Evolutionary conservation across 148 eudicot species (phyloP).

Genomic region (Cornus controversa): DNA sequence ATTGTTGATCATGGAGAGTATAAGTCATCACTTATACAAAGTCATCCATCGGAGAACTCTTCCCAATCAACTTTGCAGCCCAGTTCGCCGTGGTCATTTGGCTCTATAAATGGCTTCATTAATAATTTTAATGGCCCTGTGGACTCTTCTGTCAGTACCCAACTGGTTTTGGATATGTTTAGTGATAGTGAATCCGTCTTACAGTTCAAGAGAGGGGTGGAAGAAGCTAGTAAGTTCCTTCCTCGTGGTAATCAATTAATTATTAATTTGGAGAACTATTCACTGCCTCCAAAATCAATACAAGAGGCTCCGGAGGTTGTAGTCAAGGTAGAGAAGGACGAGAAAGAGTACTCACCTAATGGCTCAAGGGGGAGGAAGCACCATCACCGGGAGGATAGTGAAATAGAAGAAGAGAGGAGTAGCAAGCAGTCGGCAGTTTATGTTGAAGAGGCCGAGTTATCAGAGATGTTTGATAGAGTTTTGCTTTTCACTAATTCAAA

Average conservation of each 20-base stretch:
- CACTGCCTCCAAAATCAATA: constrained; percentile 20
- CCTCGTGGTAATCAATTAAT: constrained; percentile 29
- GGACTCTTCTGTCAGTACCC: not conserved
- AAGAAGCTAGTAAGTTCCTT: constrained; percentile 49
- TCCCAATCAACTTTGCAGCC: not conserved
- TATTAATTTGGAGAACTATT: constrained; percentile 26
- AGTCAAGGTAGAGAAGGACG: constrained; percentile 11
- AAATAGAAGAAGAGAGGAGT: constrained; percentile 32
- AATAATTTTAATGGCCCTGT: not conserved
- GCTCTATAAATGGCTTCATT: not conserved
- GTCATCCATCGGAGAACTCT: not conserved
- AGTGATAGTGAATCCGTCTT: constrained; percentile 11
- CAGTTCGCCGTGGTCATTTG: not conserved
- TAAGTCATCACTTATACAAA: not conserved
- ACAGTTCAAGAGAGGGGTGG: constrained; percentile 51
- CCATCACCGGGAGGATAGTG: constrained; percentile 33
- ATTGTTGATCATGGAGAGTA: constrained; percentile 3
- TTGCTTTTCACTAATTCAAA: constrained; percentile 35
- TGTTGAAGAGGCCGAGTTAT: constrained; percentile 43
- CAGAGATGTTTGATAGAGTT: constrained; percentile 61
- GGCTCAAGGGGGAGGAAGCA: constrained; percentile 34
- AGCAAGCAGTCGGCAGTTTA: constrained; percentile 41
- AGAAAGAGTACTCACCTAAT: constrained; percentile 20
- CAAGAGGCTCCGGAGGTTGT: constrained; percentile 1
- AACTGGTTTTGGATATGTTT: not conserved